Base-by-base conservation (phyloP, 371 early-diverging fungal species). In the Zychaea mexicana region DNA sequence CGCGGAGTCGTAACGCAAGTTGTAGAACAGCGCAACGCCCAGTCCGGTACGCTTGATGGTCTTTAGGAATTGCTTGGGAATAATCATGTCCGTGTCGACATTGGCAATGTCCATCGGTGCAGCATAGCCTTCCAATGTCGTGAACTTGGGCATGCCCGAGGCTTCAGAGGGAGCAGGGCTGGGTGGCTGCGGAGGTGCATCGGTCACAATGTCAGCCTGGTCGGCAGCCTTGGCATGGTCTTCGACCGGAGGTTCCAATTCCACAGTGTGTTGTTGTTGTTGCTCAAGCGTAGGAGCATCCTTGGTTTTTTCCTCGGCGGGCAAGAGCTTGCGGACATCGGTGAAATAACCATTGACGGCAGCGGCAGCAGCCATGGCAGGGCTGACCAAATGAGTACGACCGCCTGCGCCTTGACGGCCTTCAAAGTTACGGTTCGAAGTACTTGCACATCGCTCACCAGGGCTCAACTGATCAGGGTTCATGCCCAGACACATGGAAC, bases 401-500 rank as follows among this genome's bases (percentile, higher is more conserved):
- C 85, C 84, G 65, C 84, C 83, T 1, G 82, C 87, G 52, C 90
- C 90, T 66, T 89, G 90, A 39, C 90, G 78, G 52, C 90, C 90
- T 62, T 89, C 88, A 74, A 89, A 89, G 77, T 89, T 89, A 67
- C 90, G 83, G 73, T 89, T 89, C 49, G 85, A 85, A 28, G 90
- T 89, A 57, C 84, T 84, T 15, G 90, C 90, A 74, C 90, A 89
- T 53, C 90, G 81, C 58, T 89, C 88, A 22, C 79, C 77, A 39
- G 90, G 87, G 64, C 79, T 81, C 15, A 89, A 77, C 65, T 88
- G 88, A 76, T 89, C 90, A 49, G 86, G 87, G 63, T 89, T 89
- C 90, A 89, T 89, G 61, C 90, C 90, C 24, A 89, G 76, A 70
- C 90, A 89, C 90, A 89, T 89, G 39, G 86, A 86, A 66, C 90